Base-by-base conservation (phyloP, 495 filamentous ascomycete species). In the Penicillium taxi region DNA sequence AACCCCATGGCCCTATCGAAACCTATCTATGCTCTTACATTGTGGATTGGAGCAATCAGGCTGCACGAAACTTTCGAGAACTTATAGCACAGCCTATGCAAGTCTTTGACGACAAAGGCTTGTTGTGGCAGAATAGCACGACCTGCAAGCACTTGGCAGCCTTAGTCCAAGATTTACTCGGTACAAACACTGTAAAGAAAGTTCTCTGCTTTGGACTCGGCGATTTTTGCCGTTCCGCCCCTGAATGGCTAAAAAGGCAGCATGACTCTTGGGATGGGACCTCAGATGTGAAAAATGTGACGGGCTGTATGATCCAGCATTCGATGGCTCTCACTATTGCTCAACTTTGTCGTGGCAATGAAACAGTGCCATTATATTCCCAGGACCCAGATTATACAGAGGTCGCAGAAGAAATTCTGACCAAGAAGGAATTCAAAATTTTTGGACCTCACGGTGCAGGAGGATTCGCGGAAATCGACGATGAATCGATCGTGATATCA, bases 141-240 rank as follows among this genome's bases (percentile, higher is more conserved):
- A 55, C 46, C 41, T 58, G 37, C 34, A 50, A 47, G 43, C 36
- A 43, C 19, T 52, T 55, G 25, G 35, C 12, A 50, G 27, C 47
- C 29, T 45, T 58, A 21, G 44, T 66, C 37, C 39, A 44, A 37
- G 40, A 52, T 43, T 9, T 52, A 37, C 39, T 62, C 25, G 32
- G 39, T 41, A 50, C 30, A 32, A 54, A 40, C 23, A 60, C 37
- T 25, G 48, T 55, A 38, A 62, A 55, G 29, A 62, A 66, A 35
- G 43, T 65, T 41, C 35, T 66, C 26, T 63, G 61, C 43, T 66
- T 63, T 25, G 58, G 58, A 25, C 45, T 66, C 32, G 58, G 61
- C 41, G 53, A 65, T 36, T 48, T 63, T 41, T 52, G 47, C 42
- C 47, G 37, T 35, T 44, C 52, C 35, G 48, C 52, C 12, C 49